Evolutionary conservation across 345 rosid species (phyloP).

Genomic region (Hirschfeldia incana): DNA sequence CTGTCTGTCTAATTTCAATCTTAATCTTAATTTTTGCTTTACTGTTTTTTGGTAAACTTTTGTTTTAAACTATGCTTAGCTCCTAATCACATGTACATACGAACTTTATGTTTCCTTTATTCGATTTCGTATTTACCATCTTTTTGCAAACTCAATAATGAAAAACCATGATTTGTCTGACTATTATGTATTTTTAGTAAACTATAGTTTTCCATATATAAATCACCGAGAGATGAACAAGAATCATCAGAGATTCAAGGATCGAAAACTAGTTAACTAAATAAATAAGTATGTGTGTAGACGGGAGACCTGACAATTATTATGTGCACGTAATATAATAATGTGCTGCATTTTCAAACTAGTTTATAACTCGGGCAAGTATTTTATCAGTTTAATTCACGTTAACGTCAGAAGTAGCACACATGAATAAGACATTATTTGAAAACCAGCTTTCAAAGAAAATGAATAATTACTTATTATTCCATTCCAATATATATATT

Average conservation of each 20-base stretch:
- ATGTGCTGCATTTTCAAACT: not conserved
- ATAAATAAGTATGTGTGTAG: slow-evolving; percentile 7
- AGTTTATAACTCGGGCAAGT: not conserved
- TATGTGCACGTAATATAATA: slow-evolving; percentile 4
- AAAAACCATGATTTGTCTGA: not conserved
- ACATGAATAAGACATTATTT: not conserved
- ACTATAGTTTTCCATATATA: not conserved
- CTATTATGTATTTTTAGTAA: not conserved
- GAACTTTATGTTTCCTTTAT: slow-evolving; percentile 46
- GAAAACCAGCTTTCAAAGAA: no score
- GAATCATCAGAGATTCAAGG: slow-evolving; percentile 8
- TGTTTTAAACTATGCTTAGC: slow-evolving; percentile 7
- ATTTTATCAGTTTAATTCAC: not conserved
- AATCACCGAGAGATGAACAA: slow-evolving; percentile 7
- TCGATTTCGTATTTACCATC: not conserved
- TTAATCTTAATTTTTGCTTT: slow-evolving; percentile 19
- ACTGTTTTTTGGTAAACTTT: slow-evolving; percentile 30
- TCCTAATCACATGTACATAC: slow-evolving; percentile 54
- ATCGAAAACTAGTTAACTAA: not conserved
- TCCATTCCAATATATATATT: slow-evolving; percentile 3
- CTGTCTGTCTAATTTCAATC: slow-evolving; percentile 42
- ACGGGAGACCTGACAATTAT: not conserved
- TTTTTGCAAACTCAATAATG: not conserved
- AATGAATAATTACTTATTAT: not conserved
- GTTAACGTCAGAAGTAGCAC: slow-evolving; percentile 3